Evolutionary conservation across 352 stramenopile genomes (phyloP).

Genomic region (Phytophthora macrochlamydospora): DNA sequence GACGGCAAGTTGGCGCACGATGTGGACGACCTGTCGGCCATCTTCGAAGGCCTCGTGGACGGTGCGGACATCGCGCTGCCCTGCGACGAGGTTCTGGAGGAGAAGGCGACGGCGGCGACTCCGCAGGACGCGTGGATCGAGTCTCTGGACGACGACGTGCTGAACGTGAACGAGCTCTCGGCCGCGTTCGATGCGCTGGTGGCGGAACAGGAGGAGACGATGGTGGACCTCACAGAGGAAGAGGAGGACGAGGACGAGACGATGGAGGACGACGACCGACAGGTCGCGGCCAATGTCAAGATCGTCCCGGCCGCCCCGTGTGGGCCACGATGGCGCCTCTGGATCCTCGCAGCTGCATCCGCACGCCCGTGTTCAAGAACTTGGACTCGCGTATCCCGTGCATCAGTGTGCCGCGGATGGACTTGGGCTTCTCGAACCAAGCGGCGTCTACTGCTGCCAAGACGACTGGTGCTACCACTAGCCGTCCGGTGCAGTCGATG

Average conservation of each 20-base stretch:
- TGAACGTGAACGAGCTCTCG: conserved; percentile 80
- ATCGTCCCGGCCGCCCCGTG: conserved; percentile 57
- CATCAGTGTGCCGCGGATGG: conserved; percentile 72
- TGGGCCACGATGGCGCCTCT: conserved; percentile 63
- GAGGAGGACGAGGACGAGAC: conserved; percentile 43
- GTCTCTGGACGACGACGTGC: conserved; percentile 60
- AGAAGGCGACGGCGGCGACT: conserved; percentile 23
- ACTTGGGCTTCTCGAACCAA: conserved; percentile 50
- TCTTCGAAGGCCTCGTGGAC: conserved; percentile 75
- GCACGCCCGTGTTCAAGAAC: conserved; percentile 77
- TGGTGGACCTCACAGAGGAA: conserved; percentile 27
- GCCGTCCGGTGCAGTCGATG: conserved; percentile 30
- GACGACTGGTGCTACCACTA: conserved; percentile 10
- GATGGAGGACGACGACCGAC: conserved; percentile 41
- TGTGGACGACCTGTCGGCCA: conserved; percentile 75
- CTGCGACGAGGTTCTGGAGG: conserved; percentile 50
- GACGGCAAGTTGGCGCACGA: conserved; percentile 77
- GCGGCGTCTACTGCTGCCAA: conserved; percentile 20
- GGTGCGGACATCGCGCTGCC: conserved; percentile 65
- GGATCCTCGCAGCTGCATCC: conserved; percentile 80
- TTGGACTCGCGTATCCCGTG: conserved; percentile 78
- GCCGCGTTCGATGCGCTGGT: conserved; percentile 67
- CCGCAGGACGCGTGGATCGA: conserved; percentile 54
- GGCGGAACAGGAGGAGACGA: conserved; percentile 42
- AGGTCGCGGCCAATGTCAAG: conserved; percentile 32